Evolutionary conservation across 495 filamentous ascomycete species (phyloP).

Genomic region (Penicillium robsamsonii): DNA sequence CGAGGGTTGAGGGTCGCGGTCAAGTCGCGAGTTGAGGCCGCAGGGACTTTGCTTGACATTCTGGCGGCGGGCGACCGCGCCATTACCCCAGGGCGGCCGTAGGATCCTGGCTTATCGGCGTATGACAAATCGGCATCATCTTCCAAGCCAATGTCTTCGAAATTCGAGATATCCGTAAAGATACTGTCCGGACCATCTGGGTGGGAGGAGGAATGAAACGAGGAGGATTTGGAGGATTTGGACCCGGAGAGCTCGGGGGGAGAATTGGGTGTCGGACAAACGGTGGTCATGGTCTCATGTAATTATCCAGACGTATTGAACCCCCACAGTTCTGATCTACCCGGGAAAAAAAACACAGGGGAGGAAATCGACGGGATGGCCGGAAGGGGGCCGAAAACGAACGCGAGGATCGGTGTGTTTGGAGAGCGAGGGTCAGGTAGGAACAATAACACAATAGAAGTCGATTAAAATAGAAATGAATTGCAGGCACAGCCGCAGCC

Average conservation of each 20-base stretch:
- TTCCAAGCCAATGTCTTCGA: conserved; percentile 89
- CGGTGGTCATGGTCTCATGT: conserved; percentile 60
- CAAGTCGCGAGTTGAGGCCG: conserved; percentile 42
- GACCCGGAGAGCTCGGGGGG: conserved; percentile 82
- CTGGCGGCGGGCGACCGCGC: conserved; percentile 35
- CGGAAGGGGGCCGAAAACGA: conserved; percentile 25
- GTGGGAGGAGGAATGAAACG: conserved; percentile 75
- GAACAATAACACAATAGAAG: conserved; percentile 18
- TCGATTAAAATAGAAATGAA: conserved; percentile 26
- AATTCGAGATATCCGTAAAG: conserved; percentile 71
- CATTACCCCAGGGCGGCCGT: conserved; percentile 30
- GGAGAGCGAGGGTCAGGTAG: background rate
- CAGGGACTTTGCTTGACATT: conserved; percentile 33
- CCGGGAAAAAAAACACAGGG: conserved; percentile 11
- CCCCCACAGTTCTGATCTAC: conserved; percentile 13
- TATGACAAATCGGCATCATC: conserved; percentile 54
- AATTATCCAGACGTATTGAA: conserved; percentile 15
- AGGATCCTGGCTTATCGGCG: conserved; percentile 27
- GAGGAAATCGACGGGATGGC: conserved; percentile 16
- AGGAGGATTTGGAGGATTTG: conserved; percentile 87
- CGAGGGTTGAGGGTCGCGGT: conserved; percentile 41
- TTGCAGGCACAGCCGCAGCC: conserved; percentile 32
- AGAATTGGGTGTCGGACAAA: conserved; percentile 63
- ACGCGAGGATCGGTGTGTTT: conserved; percentile 21
- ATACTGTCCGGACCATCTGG: conserved; percentile 62